Conservation (phyloP, 768 basidiomycete species). For the Collybia sordida region DNA sequence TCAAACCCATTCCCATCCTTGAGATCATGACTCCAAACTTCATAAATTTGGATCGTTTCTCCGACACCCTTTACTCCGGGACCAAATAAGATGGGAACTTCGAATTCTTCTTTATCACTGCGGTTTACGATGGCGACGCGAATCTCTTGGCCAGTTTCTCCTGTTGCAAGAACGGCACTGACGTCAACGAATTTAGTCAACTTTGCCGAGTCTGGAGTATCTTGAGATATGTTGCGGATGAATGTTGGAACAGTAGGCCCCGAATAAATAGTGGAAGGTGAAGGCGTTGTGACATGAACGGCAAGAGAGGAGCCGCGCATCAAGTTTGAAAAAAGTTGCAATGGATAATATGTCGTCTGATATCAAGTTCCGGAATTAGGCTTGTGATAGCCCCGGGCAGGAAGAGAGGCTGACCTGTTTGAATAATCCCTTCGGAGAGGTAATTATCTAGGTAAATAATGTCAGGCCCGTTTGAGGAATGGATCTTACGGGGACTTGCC, state of each 20-base stretch:
- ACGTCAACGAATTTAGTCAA: conserved; percentile 48
- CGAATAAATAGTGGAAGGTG: conserved; percentile 23
- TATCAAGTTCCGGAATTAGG: neutral
- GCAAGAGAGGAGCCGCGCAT: conserved; percentile 51
- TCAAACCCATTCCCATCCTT: conserved; percentile 41
- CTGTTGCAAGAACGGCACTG: conserved; percentile 40
- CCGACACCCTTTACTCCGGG: conserved; percentile 20
- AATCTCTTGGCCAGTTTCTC: conserved; percentile 29
- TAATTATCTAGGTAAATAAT: conserved; percentile 34
- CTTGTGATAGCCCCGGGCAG: conserved; percentile 1
- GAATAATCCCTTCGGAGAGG: conserved; percentile 41
- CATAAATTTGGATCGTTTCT: conserved; percentile 38
- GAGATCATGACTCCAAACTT: conserved; percentile 51
- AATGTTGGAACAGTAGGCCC: conserved; percentile 54
- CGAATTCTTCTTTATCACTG: conserved; percentile 35
- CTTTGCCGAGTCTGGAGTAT: conserved; percentile 30
- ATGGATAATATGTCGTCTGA: conserved; percentile 51
- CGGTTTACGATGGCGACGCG: conserved; percentile 56
- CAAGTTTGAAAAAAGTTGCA: conserved; percentile 52
- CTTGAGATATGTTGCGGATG: conserved; percentile 39
- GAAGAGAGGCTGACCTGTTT: conserved; percentile 21
- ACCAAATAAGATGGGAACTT: conserved; percentile 37
- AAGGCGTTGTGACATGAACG: conserved; percentile 34
- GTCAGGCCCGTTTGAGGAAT: too few species aligned
- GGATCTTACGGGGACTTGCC: conserved; percentile 22